phyloP scores from a whole-genome alignment of 169 alveolate genomes.

The Cyclospora cayetanensis region DNA sequence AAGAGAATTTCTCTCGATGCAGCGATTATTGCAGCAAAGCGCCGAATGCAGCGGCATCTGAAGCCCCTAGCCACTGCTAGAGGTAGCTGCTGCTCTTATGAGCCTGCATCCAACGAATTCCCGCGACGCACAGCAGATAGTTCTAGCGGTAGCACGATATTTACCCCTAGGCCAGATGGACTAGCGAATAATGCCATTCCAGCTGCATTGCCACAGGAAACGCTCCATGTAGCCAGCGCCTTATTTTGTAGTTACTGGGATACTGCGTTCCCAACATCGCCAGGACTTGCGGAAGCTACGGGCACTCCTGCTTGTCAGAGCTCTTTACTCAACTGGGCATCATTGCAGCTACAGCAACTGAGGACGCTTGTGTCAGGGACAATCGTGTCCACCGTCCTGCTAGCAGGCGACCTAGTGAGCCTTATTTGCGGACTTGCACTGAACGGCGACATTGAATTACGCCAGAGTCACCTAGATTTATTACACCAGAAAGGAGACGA shows the following conservation, averaged over 20 bases:
- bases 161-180: not conserved
- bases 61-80: not conserved
- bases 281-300: not conserved
- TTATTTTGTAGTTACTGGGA: constrained; percentile 50
- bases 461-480: not conserved
- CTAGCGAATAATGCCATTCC: not conserved
- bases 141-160: not conserved
- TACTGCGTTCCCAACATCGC: not conserved
- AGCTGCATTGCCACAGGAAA: not conserved
- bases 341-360: constrained; percentile 61
- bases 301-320: not conserved
- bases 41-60: constrained; percentile 28
- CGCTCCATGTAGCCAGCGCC: constrained; percentile 10
- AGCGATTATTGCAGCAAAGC: constrained; percentile 28
- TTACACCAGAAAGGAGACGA: not conserved
- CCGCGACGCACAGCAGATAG: not conserved
- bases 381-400: constrained; percentile 40
- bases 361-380: constrained; percentile 49
- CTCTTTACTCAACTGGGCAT: constrained; percentile 42
- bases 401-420: constrained; percentile 40
- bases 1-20: constrained; percentile 33
- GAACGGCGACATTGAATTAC: constrained; percentile 25
- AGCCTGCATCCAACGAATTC: not conserved
- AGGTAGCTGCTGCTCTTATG: constrained; percentile 47
- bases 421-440: constrained; percentile 57